These are phyloP conservation scores for Collybiopsis confluens DNA, from an alignment of 768 basidiomycete genomes.

Conservation along the genomic window DNA sequence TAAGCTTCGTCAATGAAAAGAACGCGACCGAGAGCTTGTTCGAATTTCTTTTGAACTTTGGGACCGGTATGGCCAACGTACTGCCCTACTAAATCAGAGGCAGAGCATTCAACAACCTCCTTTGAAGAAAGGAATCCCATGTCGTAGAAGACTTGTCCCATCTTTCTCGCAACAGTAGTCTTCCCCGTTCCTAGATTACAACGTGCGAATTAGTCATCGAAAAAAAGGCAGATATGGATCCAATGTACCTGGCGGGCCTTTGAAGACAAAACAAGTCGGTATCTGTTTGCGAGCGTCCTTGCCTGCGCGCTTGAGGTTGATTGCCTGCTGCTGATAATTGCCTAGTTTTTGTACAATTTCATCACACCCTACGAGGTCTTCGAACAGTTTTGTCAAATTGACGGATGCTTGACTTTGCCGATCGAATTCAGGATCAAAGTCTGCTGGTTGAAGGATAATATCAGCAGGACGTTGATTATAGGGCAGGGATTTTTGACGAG, in stretches of 20 bases:
- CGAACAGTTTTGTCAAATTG: constrained; percentile 55
- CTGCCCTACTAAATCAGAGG: constrained; percentile 64
- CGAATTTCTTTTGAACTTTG: constrained; percentile 55
- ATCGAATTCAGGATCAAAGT: constrained; percentile 61
- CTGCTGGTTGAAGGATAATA: constrained; percentile 50
- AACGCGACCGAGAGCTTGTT: constrained; percentile 63
- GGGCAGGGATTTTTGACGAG: constrained; percentile 26
- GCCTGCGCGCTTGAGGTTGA: constrained; percentile 32
- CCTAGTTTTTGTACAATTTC: constrained; percentile 44
- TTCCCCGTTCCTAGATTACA: constrained; percentile 41
- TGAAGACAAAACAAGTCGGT: constrained; percentile 69
- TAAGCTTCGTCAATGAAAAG: constrained; percentile 75
- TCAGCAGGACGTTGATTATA: constrained; percentile 23
- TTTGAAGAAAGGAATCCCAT: constrained; percentile 44
- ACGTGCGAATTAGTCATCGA: neutral
- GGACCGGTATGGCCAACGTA: constrained; percentile 73
- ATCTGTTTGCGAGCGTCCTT: constrained; percentile 45
- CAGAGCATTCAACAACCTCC: constrained; percentile 64
- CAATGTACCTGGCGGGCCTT: constrained; percentile 61
- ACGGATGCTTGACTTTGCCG: constrained; percentile 41
- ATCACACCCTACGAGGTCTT: constrained; percentile 59
- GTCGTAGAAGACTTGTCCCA: constrained; percentile 49
- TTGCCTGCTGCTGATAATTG: constrained; percentile 48
- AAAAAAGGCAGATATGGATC: neutral
- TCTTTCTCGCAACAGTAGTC: constrained; percentile 47